Evolutionary conservation across 1,284 basidiomycete species (phyloP), one percentile per base, ranked within the genome.

Genomic region (Ceratobasidium sp.): DNA sequence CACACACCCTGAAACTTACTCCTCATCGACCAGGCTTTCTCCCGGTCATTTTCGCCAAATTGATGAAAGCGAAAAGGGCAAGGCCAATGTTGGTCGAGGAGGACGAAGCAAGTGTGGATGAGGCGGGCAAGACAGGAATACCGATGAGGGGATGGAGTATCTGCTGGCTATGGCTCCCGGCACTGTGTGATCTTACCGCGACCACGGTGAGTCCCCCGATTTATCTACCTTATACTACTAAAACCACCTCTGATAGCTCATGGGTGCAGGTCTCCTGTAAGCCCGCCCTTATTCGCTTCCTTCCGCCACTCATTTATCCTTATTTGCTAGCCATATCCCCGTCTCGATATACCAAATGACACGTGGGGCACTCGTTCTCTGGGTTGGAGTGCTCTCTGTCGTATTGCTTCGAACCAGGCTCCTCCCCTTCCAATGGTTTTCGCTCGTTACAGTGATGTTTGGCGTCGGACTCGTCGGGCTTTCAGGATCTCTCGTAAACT

Each of bases 341-440:
- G 97, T 99, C 60, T 98, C 96, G 71, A 96, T 99, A 83, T 99
- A 95, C 88, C 97, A 98, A 80, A 91, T 91, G 90, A 88, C 88
- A 3, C 85, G 90, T 71, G 98, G 98, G 58, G 95, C 97, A 15
- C 91, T 99, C 77, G 97, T 99, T 72, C 91, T 99, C 72, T 99
- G 98, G 87, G 98, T 99, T 80, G 98, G 97, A 53, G 85, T 96
- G 77, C 91, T 99, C 81, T 95, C 94, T 75, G 97, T 99, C 83
- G 86, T 97, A 80, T 99, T 99, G 88, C 91, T 99, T 78, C 91
- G 91, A 20, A 44, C 15, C 77, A 91, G 96, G 81, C 89, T 89
- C 79, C 90, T 96, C 66, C 86, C 93, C 78, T 95, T 94, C 85
- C 94, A 95, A 90, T 99, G 98, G 97, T 82, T 95, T 18, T 94